Evolutionary conservation across 2,329 filamentous ascomycete genomes (phyloP).

Genomic region (Colletotrichum ledebouriae): DNA sequence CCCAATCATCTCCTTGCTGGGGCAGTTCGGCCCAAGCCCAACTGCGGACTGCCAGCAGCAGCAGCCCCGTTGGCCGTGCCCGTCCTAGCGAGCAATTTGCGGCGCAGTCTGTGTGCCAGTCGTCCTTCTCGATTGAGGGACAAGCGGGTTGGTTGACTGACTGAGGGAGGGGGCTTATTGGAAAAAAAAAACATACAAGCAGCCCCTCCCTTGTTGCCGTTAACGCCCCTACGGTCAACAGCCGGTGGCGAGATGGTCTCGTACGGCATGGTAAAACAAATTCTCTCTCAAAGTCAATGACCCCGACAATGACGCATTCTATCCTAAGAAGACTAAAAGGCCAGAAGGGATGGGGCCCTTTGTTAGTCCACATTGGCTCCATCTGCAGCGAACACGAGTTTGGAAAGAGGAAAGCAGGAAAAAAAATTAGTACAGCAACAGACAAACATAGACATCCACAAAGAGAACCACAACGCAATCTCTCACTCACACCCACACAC

Average conservation of each 20-base stretch:
- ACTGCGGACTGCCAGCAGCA: too few species aligned
- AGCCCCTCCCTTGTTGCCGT: conserved; percentile 12
- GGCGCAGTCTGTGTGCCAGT: neutral
- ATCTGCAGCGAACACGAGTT: neutral
- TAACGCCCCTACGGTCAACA: conserved; percentile 3
- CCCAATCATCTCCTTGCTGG: too few species aligned
- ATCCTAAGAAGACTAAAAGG: neutral
- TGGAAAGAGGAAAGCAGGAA: neutral
- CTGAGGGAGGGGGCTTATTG: too few species aligned
- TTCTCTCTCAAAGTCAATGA: too few species aligned
- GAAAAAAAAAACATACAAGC: too few species aligned
- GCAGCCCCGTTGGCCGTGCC: neutral
- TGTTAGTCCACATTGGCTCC: too few species aligned
- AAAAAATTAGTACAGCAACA: neutral
- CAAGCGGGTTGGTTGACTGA: too few species aligned
- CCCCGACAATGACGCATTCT: too few species aligned
- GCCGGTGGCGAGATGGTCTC: conserved; percentile 14
- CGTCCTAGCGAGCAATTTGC: neutral
- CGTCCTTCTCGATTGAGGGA: neutral
- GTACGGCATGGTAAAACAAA: conserved; percentile 22
- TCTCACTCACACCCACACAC: neutral
- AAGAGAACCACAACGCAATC: neutral
- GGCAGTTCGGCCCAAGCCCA: too few species aligned
- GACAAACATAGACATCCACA: too few species aligned
- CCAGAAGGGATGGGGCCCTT: neutral